Conservation (phyloP, 1,139 yeast species). For the Lizanozyma gosingica region DNA sequence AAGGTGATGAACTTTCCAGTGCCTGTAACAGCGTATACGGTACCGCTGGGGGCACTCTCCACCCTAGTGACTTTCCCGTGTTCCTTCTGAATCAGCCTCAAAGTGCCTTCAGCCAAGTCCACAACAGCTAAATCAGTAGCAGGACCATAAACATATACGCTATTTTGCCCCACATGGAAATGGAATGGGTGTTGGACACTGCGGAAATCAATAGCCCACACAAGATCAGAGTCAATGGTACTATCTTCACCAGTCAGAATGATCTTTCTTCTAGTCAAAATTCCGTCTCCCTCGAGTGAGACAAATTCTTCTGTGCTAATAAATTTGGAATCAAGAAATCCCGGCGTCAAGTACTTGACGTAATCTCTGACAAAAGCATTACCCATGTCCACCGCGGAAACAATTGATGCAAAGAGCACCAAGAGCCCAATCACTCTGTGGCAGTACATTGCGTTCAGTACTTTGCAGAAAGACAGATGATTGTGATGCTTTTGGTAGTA, state of each 20-base stretch:
- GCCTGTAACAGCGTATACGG: constrained; percentile 1
- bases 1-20: constrained; percentile 2
- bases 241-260: not conserved
- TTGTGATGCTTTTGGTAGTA: too few species aligned
- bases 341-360: constrained; percentile 8
- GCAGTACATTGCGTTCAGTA: not conserved
- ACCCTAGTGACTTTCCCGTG: constrained; percentile 1
- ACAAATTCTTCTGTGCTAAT: not conserved
- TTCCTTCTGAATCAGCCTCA: not conserved
- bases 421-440: not conserved
- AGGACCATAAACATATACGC: constrained; percentile 11
- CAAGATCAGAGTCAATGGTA: not conserved
- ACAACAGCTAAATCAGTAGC: constrained; percentile 20
- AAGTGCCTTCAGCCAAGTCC: constrained; percentile 12
- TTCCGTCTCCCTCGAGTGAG: not conserved
- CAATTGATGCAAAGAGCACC: constrained; percentile 3
- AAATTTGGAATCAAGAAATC: not conserved
- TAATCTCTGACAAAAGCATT: constrained; percentile 32
- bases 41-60: constrained; percentile 6
- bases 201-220: not conserved
- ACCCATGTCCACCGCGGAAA: constrained; percentile 20
- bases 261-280: not conserved
- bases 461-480: too few species aligned
- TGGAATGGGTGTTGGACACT: constrained; percentile 1
- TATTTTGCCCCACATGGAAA: constrained; percentile 9